phyloP scores from a whole-genome alignment of 2,329 filamentous ascomycete species.

The Exophiala sp. region DNA sequence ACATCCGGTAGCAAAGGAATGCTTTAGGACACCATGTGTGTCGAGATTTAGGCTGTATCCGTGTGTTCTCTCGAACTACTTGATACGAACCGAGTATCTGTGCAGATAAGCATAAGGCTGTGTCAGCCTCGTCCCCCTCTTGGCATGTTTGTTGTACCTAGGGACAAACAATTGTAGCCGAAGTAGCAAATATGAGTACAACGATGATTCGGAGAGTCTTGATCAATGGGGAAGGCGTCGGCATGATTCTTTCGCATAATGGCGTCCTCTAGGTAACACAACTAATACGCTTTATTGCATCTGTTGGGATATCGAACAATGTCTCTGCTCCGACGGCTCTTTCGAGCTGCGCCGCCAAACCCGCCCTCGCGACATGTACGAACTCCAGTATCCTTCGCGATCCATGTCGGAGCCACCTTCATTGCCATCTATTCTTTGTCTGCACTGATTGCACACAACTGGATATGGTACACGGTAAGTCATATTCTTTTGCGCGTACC shows the following conservation, averaged over 20 bases:
- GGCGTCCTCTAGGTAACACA: neutral
- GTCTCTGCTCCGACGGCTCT: constrained; percentile 2
- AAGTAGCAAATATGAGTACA: too few relatives aligned
- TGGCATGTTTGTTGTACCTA: too few relatives aligned
- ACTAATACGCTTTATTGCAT: neutral
- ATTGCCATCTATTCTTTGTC: constrained; percentile 13
- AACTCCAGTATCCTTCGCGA: neutral
- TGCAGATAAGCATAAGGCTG: too few relatives aligned
- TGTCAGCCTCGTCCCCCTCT: too few relatives aligned
- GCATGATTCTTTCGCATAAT: neutral
- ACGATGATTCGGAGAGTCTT: too few relatives aligned
- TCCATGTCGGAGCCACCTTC: constrained; percentile 2
- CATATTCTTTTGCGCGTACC: neutral
- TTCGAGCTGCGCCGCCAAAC: neutral
- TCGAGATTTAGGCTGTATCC: constrained; percentile 37
- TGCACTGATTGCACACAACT: constrained; percentile 10
- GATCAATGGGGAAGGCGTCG: too few relatives aligned
- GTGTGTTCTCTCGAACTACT: constrained; percentile 31
- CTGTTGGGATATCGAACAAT: neutral
- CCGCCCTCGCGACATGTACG: neutral
- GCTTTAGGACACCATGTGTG: constrained; percentile 40
- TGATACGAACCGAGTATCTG: too few relatives aligned
- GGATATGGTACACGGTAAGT: constrained; percentile 11
- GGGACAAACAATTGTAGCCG: too few relatives aligned
- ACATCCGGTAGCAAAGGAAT: constrained; percentile 23